Percentiles rank a stretch among this genome's conserved stretches.
Evolutionary conservation across 2,329 filamentous ascomycete species (phyloP).

Genomic region (Talaromyces sp.): DNA sequence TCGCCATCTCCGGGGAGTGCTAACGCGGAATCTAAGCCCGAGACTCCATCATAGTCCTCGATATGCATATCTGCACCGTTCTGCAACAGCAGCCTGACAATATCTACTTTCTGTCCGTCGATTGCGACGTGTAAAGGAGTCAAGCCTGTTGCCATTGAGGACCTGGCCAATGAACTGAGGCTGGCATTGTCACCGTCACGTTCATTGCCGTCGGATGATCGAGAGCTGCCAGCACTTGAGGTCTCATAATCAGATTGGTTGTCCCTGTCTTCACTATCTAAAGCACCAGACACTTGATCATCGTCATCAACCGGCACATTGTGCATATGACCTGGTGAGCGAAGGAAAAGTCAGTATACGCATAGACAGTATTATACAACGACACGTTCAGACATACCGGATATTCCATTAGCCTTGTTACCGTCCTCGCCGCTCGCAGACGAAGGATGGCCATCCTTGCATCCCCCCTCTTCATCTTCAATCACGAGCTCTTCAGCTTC

Average conservation of each 20-base stretch:
- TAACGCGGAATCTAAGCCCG: not conserved
- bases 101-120: not conserved
- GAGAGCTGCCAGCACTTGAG: not conserved
- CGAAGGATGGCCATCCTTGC: not conserved
- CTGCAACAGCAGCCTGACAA: not conserved
- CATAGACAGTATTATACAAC: not conserved
- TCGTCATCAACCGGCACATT: not conserved
- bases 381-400: not conserved
- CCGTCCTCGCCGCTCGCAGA: not conserved
- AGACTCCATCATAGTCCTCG: not conserved
- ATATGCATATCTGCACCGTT: conserved; percentile 9
- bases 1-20: not conserved
- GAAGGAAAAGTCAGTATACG: not conserved
- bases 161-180: not conserved
- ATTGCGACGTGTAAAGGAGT: conserved; percentile 7
- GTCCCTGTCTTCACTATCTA: not conserved
- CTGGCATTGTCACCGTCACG: not conserved
- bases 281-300: not conserved
- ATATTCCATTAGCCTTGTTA: not conserved
- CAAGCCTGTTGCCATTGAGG: not conserved
- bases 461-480: not conserved
- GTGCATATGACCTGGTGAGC: not conserved
- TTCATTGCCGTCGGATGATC: not conserved
- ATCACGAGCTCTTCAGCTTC: not conserved
- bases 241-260: not conserved